Percentiles rank a stretch among this genome's conserved stretches.
These are phyloP conservation scores for Ophiocordyceps polyrhachis-furcata DNA, from an alignment of 2,329 filamentous ascomycete genomes.

Conservation along the genomic window DNA sequence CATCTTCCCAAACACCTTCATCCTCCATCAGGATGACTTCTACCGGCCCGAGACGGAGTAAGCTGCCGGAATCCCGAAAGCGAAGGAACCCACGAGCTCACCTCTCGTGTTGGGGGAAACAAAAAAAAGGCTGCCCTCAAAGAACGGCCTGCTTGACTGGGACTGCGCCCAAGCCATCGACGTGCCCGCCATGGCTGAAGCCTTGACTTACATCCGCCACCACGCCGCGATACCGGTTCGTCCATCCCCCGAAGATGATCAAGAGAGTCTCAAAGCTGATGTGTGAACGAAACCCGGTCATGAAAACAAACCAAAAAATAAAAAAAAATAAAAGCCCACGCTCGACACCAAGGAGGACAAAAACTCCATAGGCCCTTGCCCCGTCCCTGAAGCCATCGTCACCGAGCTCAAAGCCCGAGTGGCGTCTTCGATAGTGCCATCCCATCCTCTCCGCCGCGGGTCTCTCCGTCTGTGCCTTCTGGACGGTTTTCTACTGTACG, in stretches of 20 bases:
- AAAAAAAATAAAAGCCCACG: slow-evolving; percentile 9
- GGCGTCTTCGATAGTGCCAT: slow-evolving; percentile 23
- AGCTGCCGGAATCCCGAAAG: slow-evolving; percentile 8
- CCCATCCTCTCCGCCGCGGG: slow-evolving; percentile 16
- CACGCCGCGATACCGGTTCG: slow-evolving; percentile 44
- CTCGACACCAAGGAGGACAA: slow-evolving; percentile 32
- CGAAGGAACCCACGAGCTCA: not conserved
- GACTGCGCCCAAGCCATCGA: slow-evolving; percentile 71
- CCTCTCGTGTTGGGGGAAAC: too few relatives aligned
- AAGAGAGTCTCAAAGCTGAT: too few relatives aligned
- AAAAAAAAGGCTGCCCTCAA: slow-evolving; percentile 37
- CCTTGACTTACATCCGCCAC: slow-evolving; percentile 50
- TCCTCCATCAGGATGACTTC: slow-evolving; percentile 93
- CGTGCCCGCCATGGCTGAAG: slow-evolving; percentile 44
- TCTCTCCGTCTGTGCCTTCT: slow-evolving; percentile 46
- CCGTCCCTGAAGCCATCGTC: slow-evolving; percentile 29
- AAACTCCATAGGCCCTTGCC: slow-evolving; percentile 38
- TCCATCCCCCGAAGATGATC: not conserved
- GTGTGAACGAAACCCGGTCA: too few relatives aligned
- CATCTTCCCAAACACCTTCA: slow-evolving; percentile 60
- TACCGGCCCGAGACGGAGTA: slow-evolving; percentile 64
- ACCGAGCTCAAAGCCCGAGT: slow-evolving; percentile 27
- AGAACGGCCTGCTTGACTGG: slow-evolving; percentile 62
- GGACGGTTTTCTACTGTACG: slow-evolving; percentile 78
- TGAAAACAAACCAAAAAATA: too few relatives aligned